These are phyloP conservation scores for Malassezia slooffiae DNA, from an alignment of 1,284 basidiomycete genomes.

Conservation along the genomic window DNA sequence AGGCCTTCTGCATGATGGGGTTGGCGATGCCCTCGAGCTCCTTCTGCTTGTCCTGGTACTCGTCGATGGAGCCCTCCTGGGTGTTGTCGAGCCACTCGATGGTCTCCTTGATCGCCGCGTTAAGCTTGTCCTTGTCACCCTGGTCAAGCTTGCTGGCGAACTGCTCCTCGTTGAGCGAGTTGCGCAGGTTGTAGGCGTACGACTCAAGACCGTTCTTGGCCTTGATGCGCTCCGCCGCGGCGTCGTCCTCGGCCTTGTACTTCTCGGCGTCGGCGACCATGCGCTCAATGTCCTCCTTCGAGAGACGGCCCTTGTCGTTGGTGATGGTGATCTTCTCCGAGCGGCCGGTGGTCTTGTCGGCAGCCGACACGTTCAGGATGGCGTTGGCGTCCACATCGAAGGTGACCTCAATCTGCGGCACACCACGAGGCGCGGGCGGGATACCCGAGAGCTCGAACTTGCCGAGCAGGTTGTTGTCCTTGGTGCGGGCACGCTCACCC, in stretches of 20 bases:
- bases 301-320: constrained; percentile 95
- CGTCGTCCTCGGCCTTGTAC: constrained; percentile 62
- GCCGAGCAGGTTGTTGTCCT: constrained; percentile 98
- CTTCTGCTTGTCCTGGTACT: constrained; percentile 91
- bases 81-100: constrained; percentile 80
- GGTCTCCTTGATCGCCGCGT: constrained; percentile 69
- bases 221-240: constrained; percentile 58
- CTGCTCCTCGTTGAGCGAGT: constrained; percentile 51
- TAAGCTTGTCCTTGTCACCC: constrained; percentile 76
- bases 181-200: constrained; percentile 91
- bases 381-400: constrained; percentile 99
- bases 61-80: constrained; percentile 85
- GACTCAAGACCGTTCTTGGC: constrained; percentile 74
- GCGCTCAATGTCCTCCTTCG: constrained; percentile 95
- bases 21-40: constrained; percentile 82
- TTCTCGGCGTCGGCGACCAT: constrained; percentile 58
- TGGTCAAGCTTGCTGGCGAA: constrained; percentile 67
- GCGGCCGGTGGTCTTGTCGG: constrained; percentile 96
- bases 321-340: constrained; percentile 87
- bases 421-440: constrained; percentile 93
- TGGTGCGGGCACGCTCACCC: constrained; percentile 96
- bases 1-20: constrained; percentile 90
- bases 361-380: constrained; percentile 89
- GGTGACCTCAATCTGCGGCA: constrained; percentile 93
- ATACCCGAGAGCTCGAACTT: constrained; percentile 98